Evolutionary conservation across 2,329 filamentous ascomycete genomes (phyloP).

Genomic region (Cladosporium halotolerans): DNA sequence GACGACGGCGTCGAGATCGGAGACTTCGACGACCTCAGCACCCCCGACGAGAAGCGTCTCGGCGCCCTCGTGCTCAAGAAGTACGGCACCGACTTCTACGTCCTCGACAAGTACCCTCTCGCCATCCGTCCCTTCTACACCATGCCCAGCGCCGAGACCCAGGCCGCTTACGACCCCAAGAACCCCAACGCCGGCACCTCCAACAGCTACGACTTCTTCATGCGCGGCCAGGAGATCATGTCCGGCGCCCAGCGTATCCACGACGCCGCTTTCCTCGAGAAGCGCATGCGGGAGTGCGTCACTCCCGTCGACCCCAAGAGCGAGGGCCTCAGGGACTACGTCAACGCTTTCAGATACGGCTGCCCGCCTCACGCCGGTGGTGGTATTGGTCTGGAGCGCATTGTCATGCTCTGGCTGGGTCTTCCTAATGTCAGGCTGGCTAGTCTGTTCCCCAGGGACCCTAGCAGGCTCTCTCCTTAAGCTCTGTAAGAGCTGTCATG

Average conservation of each 20-base stretch:
- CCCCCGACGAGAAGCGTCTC: conserved; percentile 80
- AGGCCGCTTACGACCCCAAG: conserved; percentile 38
- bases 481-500: no score
- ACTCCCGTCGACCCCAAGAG: conserved; percentile 50
- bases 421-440: conserved; percentile 57
- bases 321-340: conserved; percentile 57
- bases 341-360: conserved; percentile 58
- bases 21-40: conserved; percentile 73
- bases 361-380: conserved; percentile 60
- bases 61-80: conserved; percentile 80
- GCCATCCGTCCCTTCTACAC: conserved; percentile 87
- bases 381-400: conserved; percentile 59
- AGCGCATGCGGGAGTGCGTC: conserved; percentile 53
- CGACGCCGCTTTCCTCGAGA: conserved; percentile 51
- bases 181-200: conserved; percentile 48
- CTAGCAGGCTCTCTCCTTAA: conserved; percentile 47
- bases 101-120: conserved; percentile 93
- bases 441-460: conserved; percentile 59
- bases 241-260: conserved; percentile 62
- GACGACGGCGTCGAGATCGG: conserved; percentile 69
- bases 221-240: conserved; percentile 64
- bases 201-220: conserved; percentile 65
- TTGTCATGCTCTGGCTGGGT: conserved; percentile 61
- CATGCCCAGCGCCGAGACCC: conserved; percentile 65
- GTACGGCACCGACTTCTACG: conserved; percentile 92